Evolutionary conservation across 371 early-diverging fungal genomes (phyloP).

Genomic region (Syncephalastrum contaminatum): DNA sequence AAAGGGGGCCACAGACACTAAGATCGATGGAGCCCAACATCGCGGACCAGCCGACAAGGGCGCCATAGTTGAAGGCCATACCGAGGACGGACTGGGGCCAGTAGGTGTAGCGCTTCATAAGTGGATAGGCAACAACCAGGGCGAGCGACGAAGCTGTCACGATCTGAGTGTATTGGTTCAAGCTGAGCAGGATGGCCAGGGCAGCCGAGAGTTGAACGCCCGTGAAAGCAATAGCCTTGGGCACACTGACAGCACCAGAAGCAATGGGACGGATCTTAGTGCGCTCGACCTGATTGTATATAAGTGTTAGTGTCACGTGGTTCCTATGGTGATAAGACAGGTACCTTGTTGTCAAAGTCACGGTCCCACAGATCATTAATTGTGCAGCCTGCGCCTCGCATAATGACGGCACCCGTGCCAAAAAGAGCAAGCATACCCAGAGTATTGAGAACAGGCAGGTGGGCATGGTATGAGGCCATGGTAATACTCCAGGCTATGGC

Average conservation of each 20-base stretch:
- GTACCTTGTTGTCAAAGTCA: conserved; percentile 77
- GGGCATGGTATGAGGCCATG: conserved; percentile 73
- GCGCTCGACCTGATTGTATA: conserved; percentile 65
- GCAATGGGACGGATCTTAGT: conserved; percentile 88
- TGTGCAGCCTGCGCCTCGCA: conserved; percentile 97
- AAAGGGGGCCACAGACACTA: conserved; percentile 78
- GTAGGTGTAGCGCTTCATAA: conserved; percentile 94
- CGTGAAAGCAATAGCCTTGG: conserved; percentile 77
- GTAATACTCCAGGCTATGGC: conserved; percentile 74
- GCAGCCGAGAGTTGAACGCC: conserved; percentile 81
- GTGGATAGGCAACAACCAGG: conserved; percentile 85
- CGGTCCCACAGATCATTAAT: conserved; percentile 97
- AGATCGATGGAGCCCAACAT: conserved; percentile 74
- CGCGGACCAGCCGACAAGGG: conserved; percentile 92
- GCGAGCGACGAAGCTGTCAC: conserved; percentile 83
- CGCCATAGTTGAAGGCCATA: conserved; percentile 94
- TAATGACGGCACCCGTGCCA: conserved; percentile 86
- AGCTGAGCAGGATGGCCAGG: conserved; percentile 73
- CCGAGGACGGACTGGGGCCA: conserved; percentile 95
- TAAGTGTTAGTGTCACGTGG: neutral
- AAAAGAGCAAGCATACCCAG: conserved; percentile 78
- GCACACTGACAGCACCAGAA: conserved; percentile 68
- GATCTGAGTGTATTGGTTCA: conserved; percentile 70
- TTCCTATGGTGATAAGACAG: neutral
- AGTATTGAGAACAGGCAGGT: conserved; percentile 50